A percentile compares a stretch with the other conserved stretches of the same genome.
phyloP scores from a whole-genome alignment of 2,329 filamentous ascomycete genomes.

The Trichoderma brevicompactum region DNA sequence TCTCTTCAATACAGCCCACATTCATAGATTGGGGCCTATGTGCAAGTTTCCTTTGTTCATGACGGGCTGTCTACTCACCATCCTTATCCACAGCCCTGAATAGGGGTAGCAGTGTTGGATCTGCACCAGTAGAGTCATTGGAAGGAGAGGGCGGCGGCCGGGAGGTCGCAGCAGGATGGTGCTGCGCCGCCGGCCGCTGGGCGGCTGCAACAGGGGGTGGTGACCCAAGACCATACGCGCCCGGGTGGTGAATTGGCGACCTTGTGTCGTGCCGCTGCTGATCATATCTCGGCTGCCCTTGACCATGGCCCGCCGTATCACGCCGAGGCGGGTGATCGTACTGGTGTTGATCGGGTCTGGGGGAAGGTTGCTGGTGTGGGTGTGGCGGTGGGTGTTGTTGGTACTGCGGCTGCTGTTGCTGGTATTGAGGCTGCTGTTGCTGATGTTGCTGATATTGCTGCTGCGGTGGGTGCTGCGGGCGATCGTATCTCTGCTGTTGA shows the following conservation, averaged over 20 bases:
- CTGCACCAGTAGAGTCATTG: conserved; percentile 55
- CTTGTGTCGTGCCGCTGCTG: conserved; percentile 52
- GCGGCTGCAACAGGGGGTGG: conserved; percentile 53
- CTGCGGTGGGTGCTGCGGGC: conserved; percentile 30
- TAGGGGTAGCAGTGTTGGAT: conserved; percentile 78
- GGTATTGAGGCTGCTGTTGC: background rate
- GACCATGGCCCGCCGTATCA: conserved; percentile 11
- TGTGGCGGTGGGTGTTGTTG: conserved; percentile 27
- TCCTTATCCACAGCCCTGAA: conserved; percentile 92
- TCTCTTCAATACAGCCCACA: background rate
- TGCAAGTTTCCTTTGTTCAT: background rate
- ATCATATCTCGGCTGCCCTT: conserved; percentile 30
- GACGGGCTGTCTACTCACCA: conserved; percentile 52
- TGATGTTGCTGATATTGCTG: background rate
- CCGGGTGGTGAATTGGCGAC: conserved; percentile 46
- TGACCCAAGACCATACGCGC: conserved; percentile 54
- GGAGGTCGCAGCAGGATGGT: conserved; percentile 60
- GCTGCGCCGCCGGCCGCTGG: conserved; percentile 49
- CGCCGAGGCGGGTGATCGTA: conserved; percentile 25
- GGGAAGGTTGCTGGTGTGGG: conserved; percentile 8
- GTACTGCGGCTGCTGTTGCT: conserved; percentile 30
- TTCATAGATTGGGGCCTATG: background rate
- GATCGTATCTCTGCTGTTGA: conserved; percentile 32
- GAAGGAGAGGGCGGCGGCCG: conserved; percentile 70
- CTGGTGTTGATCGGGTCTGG: conserved; percentile 12